Conservation (phyloP, 1,284 basidiomycete species). For the Leccinum ponderosum region DNA sequence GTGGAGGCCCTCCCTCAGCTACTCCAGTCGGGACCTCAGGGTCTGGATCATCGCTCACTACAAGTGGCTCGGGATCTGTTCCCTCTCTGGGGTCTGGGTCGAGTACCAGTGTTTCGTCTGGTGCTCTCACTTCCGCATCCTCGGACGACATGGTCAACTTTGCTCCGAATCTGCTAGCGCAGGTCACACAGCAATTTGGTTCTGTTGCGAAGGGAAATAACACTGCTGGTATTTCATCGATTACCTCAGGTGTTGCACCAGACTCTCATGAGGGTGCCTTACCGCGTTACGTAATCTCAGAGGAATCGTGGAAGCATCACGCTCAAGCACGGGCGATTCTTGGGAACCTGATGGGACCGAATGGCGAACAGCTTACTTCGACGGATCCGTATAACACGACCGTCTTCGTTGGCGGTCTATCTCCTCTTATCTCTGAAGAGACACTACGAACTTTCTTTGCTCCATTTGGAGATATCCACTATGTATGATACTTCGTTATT, state of each 20-base stretch:
- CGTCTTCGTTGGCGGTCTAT: constrained; percentile 88
- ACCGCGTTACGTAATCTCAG: constrained; percentile 57
- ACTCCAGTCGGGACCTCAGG: constrained; percentile 46
- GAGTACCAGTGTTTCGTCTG: constrained; percentile 48
- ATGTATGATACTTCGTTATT: constrained; percentile 50
- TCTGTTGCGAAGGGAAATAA: constrained; percentile 36
- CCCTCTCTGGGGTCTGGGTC: constrained; percentile 58
- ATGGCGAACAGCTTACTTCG: constrained; percentile 80
- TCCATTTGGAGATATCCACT: constrained; percentile 91
- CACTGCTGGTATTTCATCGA: constrained; percentile 36
- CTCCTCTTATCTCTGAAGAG: constrained; percentile 84
- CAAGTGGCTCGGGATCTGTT: constrained; percentile 49
- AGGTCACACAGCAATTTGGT: constrained; percentile 49
- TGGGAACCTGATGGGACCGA: constrained; percentile 78
- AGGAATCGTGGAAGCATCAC: constrained; percentile 82
- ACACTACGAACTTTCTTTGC: constrained; percentile 86
- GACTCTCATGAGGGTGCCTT: constrained; percentile 41
- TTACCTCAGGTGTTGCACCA: constrained; percentile 41
- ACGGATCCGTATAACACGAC: constrained; percentile 92
- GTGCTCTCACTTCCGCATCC: constrained; percentile 41
- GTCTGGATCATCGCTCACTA: constrained; percentile 55
- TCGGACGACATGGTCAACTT: constrained; percentile 53
- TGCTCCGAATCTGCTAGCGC: constrained; percentile 42
- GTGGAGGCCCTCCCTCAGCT: constrained; percentile 37
- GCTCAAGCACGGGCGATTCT: constrained; percentile 77